These are phyloP conservation scores for Keithomyces neogunnii DNA, from an alignment of 2,329 filamentous ascomycete species.

Conservation along the genomic window DNA sequence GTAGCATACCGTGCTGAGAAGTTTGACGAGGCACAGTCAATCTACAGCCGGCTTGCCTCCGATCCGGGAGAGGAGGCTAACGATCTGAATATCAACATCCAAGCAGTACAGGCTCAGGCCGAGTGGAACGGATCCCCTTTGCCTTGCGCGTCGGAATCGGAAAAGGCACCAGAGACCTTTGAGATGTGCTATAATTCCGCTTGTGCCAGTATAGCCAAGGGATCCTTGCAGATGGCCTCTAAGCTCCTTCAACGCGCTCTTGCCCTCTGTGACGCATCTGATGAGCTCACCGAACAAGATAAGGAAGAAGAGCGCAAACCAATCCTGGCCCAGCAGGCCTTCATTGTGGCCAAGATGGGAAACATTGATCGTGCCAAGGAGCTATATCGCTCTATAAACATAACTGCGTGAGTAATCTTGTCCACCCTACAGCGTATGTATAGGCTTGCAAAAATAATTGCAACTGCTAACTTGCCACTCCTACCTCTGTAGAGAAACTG, in stretches of 20 bases:
- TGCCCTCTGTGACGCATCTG: constrained; percentile 62
- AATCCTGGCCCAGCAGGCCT: constrained; percentile 69
- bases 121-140: constrained; percentile 53
- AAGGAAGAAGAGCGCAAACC: constrained; percentile 66
- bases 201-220: constrained; percentile 62
- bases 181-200: constrained; percentile 77
- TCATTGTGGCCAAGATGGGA: constrained; percentile 59
- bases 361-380: constrained; percentile 56
- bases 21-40: constrained; percentile 55
- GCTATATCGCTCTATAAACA: constrained; percentile 53
- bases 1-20: constrained; percentile 67
- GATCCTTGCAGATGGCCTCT: constrained; percentile 55
- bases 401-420: constrained; percentile 44
- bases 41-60: constrained; percentile 51
- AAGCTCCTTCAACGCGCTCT: constrained; percentile 61
- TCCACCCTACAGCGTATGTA: not conserved
- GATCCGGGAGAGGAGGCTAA: constrained; percentile 54
- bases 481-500: constrained; percentile 41
- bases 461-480: constrained; percentile 17
- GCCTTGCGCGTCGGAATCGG: constrained; percentile 36
- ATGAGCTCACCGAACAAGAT: constrained; percentile 66
- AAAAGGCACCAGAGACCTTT: constrained; percentile 61
- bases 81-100: constrained; percentile 69
- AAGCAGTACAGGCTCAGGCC: constrained; percentile 63
- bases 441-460: not conserved